Evolutionary conservation across 306 rosid genomes (phyloP).

Genomic region (Spatholobus suberectus): DNA sequence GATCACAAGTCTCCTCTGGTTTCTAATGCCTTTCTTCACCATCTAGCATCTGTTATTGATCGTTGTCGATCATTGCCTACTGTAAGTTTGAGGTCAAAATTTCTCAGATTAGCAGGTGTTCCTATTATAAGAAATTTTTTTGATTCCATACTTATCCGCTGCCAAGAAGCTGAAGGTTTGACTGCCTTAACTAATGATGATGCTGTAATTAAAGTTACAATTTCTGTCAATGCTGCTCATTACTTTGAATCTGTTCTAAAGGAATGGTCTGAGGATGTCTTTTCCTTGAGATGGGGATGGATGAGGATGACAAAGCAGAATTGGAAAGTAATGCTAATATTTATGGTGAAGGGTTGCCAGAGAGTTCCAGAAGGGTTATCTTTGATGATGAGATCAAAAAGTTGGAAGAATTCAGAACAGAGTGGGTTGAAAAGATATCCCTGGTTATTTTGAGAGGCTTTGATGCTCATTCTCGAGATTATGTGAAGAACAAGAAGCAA

Average conservation of each 20-base stretch:
- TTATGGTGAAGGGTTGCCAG: constrained; percentile 35
- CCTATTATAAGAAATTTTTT: constrained; percentile 66
- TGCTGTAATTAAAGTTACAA: constrained; percentile 80
- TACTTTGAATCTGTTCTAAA: constrained; percentile 73
- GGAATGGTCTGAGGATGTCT: constrained; percentile 89
- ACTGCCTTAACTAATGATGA: constrained; percentile 86
- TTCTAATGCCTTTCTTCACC: constrained; percentile 65
- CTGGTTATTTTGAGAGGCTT: constrained; percentile 84
- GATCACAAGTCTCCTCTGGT: constrained; percentile 81
- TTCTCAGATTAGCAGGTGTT: constrained; percentile 72
- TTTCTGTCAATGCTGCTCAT: constrained; percentile 81
- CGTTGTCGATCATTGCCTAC: constrained; percentile 79
- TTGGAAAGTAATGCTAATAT: constrained; percentile 32
- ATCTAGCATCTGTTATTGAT: constrained; percentile 69
- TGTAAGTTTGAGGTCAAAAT: constrained; percentile 65
- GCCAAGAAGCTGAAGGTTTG: constrained; percentile 99
- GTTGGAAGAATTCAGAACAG: constrained; percentile 71
- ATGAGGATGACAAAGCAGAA: constrained; percentile 45
- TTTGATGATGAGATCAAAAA: constrained; percentile 69
- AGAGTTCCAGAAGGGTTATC: constrained; percentile 55
- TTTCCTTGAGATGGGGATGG: constrained; percentile 79
- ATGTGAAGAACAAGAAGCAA: constrained; percentile 81
- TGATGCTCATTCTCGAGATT: constrained; percentile 75
- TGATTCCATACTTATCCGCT: constrained; percentile 69
- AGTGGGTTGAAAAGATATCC: constrained; percentile 84